phyloP scores from a whole-genome alignment of 768 basidiomycete species.

The Leucosporidium yakuticum region DNA sequence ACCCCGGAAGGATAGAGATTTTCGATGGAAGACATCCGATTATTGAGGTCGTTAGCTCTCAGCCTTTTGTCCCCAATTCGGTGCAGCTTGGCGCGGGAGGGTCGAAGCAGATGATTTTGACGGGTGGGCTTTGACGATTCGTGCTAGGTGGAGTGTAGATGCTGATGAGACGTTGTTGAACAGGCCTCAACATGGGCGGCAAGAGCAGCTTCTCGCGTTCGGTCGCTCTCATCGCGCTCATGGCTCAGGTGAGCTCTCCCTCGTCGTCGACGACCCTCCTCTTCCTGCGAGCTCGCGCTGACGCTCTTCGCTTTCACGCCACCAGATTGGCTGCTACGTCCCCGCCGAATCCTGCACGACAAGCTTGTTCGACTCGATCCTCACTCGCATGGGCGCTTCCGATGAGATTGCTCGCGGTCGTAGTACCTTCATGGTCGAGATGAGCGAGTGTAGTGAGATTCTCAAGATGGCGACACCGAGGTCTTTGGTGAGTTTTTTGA shows the following conservation, averaged over 20 bases:
- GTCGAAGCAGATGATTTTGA: conserved; percentile 43
- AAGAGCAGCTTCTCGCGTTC: conserved; percentile 80
- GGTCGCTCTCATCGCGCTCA: conserved; percentile 59
- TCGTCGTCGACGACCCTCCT: too few relatives aligned
- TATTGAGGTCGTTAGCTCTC: conserved; percentile 67
- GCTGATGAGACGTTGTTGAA: neutral
- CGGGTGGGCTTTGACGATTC: conserved; percentile 35
- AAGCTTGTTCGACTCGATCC: conserved; percentile 73
- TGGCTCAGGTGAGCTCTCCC: conserved; percentile 32
- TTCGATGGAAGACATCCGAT: conserved; percentile 86
- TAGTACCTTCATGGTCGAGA: conserved; percentile 94
- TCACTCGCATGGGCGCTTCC: conserved; percentile 65
- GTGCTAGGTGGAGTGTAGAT: neutral
- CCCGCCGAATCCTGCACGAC: conserved; percentile 69
- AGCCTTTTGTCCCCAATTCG: conserved; percentile 82
- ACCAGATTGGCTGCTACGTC: conserved; percentile 86
- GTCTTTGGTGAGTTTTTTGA: conserved; percentile 69
- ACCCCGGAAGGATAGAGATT: conserved; percentile 61
- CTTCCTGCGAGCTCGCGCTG: conserved; percentile 21
- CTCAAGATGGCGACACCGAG: conserved; percentile 58
- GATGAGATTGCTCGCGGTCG: conserved; percentile 81
- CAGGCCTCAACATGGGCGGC: conserved; percentile 52
- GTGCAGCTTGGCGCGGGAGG: conserved; percentile 56
- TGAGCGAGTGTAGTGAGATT: conserved; percentile 88
- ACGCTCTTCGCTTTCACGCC: neutral